phyloP scores from a whole-genome alignment of 306 rosid genomes.

The Styphnolobium japonicum region DNA sequence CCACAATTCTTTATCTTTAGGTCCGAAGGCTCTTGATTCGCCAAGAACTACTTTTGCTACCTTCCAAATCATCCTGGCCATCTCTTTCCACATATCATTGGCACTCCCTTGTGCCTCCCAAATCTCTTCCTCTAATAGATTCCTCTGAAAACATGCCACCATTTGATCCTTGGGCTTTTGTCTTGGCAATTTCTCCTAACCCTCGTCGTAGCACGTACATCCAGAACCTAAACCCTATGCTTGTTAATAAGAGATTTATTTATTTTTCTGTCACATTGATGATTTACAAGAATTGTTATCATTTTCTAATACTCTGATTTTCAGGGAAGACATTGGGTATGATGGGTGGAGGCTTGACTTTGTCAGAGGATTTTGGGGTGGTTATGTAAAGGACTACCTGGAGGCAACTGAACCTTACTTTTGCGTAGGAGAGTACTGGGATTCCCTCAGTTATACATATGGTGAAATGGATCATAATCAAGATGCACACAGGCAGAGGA shows the following conservation, averaged over 20 bases:
- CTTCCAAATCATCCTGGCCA: too few species aligned
- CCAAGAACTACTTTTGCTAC: too few species aligned
- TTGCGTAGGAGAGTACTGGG: conserved; percentile 95
- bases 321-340: conserved; percentile 90
- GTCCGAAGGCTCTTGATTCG: too few species aligned
- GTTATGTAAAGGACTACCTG: conserved; percentile 90
- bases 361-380: conserved; percentile 99
- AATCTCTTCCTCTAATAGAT: too few species aligned
- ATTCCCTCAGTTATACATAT: conserved; percentile 89
- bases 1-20: too few species aligned
- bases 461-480: conserved; percentile 93
- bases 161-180: not conserved
- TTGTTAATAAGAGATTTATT: not conserved
- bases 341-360: conserved; percentile 99
- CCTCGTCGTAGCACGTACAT: too few species aligned
- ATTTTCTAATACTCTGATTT: not conserved
- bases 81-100: too few species aligned
- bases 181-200: too few species aligned
- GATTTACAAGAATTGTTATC: not conserved
- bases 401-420: conserved; percentile 82
- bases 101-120: too few species aligned
- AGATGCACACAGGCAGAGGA: conserved; percentile 97
- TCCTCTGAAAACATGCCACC: too few species aligned
- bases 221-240: too few species aligned
- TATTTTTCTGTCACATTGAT: not conserved